Percentiles rank a stretch among this genome's conserved stretches.
Evolutionary conservation across 371 early-diverging fungal genomes (phyloP).

Genomic region (Mortierella sp.): DNA sequence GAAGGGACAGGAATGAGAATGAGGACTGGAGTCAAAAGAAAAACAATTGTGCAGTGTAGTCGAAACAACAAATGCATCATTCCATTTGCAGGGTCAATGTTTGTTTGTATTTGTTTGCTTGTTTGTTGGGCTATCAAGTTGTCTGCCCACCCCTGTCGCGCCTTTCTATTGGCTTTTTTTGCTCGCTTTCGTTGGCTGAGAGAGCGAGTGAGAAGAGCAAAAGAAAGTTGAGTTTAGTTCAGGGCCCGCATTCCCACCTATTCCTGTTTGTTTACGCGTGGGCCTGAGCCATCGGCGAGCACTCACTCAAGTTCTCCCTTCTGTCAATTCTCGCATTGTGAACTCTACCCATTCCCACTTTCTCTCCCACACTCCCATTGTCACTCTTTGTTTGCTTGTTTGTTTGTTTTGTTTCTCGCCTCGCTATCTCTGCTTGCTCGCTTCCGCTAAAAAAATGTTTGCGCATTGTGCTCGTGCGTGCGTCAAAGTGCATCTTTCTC

Average conservation of each 20-base stretch:
- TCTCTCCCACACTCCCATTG: constrained; percentile 5
- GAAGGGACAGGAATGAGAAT: neutral
- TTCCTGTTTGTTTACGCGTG: neutral
- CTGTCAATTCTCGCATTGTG: neutral
- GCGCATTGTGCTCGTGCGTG: constrained; percentile 16
- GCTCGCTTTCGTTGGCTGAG: neutral
- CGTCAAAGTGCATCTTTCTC: no score
- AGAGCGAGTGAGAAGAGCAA: neutral
- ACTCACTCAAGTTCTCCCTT: no score
- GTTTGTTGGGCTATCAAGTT: neutral
- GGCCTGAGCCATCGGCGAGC: neutral
- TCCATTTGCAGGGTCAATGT: constrained; percentile 7
- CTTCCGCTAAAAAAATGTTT: constrained; percentile 15
- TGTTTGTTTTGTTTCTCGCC: neutral
- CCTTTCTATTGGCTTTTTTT: neutral
- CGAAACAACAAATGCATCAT: constrained; percentile 9
- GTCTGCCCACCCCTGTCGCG: neutral
- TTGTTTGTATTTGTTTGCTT: constrained; percentile 1
- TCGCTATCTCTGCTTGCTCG: neutral
- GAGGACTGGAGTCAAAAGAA: neutral
- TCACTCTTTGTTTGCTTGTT: neutral
- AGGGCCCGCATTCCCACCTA: neutral
- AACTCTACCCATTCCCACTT: neutral
- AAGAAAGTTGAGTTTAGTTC: neutral
- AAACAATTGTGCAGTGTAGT: constrained; percentile 3